Conservation (phyloP, 352 stramenopile genomes). For the Globisporangium emineosum region DNA sequence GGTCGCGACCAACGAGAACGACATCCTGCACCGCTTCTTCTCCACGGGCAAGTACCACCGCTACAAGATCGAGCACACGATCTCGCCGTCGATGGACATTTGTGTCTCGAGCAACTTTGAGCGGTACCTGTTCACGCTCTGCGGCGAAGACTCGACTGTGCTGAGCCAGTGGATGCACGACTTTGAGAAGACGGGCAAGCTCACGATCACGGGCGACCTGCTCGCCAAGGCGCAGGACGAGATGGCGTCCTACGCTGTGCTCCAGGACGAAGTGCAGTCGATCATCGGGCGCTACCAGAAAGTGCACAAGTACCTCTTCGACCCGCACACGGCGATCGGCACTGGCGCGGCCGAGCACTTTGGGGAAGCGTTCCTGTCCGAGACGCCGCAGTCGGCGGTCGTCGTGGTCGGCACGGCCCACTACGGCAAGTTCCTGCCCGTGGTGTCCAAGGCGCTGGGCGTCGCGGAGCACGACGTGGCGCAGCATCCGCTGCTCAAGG, state of each 20-base stretch:
- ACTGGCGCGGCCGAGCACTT: slow-evolving; percentile 88
- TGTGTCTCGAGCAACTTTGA: slow-evolving; percentile 99
- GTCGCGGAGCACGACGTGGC: slow-evolving; percentile 54
- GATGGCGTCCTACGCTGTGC: slow-evolving; percentile 91
- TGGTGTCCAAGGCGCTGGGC: slow-evolving; percentile 88
- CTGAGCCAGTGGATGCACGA: slow-evolving; percentile 92
- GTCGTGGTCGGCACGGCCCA: slow-evolving; percentile 97
- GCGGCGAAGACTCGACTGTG: slow-evolving; percentile 90
- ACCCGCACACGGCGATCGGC: slow-evolving; percentile 96
- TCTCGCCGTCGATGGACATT: slow-evolving; percentile 99
- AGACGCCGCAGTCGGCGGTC: slow-evolving; percentile 60
- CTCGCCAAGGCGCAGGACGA: slow-evolving; percentile 89
- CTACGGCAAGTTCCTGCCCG: slow-evolving; percentile 97
- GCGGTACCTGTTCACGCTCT: slow-evolving; percentile 96
- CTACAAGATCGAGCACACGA: slow-evolving; percentile 90
- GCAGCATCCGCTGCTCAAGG: slow-evolving; percentile 77
- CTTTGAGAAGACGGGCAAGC: slow-evolving; percentile 94
- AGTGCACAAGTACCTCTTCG: slow-evolving; percentile 94
- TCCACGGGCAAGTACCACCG: slow-evolving; percentile 95
- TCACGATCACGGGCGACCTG: slow-evolving; percentile 90
- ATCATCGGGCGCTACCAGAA: slow-evolving; percentile 93
- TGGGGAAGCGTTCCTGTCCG: slow-evolving; percentile 55
- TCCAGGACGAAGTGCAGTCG: slow-evolving; percentile 82
- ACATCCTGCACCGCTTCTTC: slow-evolving; percentile 99
- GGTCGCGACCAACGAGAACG: slow-evolving; percentile 99